Conservation (phyloP, 257 asterid genomes). For the Solanum rostratum region DNA sequence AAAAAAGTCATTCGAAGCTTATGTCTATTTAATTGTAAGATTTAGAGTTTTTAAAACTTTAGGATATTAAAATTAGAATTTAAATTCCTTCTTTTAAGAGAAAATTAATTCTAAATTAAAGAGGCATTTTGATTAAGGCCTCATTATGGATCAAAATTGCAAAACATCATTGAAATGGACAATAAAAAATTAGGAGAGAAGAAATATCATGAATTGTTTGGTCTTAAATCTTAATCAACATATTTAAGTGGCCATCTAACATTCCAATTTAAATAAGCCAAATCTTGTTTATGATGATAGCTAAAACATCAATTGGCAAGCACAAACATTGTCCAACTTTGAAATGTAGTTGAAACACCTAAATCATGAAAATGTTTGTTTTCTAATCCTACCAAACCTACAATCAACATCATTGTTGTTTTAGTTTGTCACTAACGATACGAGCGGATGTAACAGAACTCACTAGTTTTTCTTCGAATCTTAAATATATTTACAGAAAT, state of each 20-base stretch:
- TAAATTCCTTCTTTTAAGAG: background rate
- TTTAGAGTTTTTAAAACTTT: background rate
- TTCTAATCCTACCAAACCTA: background rate
- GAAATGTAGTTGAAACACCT: conserved; percentile 1
- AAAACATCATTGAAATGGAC: background rate
- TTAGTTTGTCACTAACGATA: background rate
- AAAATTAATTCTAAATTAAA: background rate
- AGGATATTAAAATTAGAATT: background rate
- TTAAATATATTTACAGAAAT: background rate
- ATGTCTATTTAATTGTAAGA: background rate
- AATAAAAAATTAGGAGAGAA: background rate
- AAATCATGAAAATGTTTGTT: background rate
- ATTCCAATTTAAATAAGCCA: background rate
- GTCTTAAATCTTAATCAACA: background rate
- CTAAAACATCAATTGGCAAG: background rate
- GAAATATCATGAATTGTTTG: background rate
- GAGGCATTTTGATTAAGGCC: background rate
- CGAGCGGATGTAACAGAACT: background rate
- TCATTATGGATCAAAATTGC: background rate
- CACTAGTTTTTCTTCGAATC: background rate
- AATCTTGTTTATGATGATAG: background rate
- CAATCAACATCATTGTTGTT: background rate
- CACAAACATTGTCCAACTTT: background rate
- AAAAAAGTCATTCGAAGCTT: background rate
- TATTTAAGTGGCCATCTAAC: background rate